A percentile compares a stretch with the other conserved stretches of the same genome.
Evolutionary conservation across 2,329 filamentous ascomycete genomes (phyloP).

Genomic region (Alternaria arborescens): DNA sequence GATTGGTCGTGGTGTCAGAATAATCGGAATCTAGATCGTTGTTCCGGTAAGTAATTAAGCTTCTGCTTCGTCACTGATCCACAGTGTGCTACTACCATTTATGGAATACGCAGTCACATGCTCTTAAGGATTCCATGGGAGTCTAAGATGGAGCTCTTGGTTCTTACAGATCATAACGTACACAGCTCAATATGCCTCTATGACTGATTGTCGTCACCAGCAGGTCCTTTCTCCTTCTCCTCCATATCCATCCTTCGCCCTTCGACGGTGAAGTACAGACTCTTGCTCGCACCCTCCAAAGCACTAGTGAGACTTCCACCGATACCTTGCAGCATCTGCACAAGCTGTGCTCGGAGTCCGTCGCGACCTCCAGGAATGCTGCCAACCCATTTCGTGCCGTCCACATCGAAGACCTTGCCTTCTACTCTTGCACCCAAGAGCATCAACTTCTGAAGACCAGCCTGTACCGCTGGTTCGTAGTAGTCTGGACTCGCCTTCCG

Average conservation of each 20-base stretch:
- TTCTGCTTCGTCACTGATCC: not conserved
- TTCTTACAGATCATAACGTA: not conserved
- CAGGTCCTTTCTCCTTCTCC: slow-evolving; percentile 64
- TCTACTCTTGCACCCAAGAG: slow-evolving; percentile 88
- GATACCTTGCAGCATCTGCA: slow-evolving; percentile 80
- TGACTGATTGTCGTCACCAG: slow-evolving; percentile 27
- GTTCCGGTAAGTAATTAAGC: not conserved
- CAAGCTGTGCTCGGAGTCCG: slow-evolving; percentile 81
- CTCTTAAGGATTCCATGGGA: not conserved
- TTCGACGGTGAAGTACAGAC: slow-evolving; percentile 88
- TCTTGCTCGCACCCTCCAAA: slow-evolving; percentile 83
- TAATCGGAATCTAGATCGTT: not conserved
- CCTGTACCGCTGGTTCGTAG: slow-evolving; percentile 80
- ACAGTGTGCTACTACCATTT: not conserved
- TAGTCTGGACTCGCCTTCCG: slow-evolving; percentile 80
- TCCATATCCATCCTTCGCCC: slow-evolving; percentile 82
- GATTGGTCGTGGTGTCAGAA: not conserved
- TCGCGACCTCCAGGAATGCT: slow-evolving; percentile 83
- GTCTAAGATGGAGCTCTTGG: not conserved
- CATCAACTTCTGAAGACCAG: slow-evolving; percentile 84
- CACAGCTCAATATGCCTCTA: slow-evolving; percentile 6
- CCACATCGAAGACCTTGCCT: slow-evolving; percentile 80
- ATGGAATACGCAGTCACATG: not conserved
- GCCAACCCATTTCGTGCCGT: slow-evolving; percentile 74
- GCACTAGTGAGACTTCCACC: slow-evolving; percentile 78